These are phyloP conservation scores for Apiotrichum domesticum DNA, from an alignment of 1,284 basidiomycete genomes.

Conservation along the genomic window DNA sequence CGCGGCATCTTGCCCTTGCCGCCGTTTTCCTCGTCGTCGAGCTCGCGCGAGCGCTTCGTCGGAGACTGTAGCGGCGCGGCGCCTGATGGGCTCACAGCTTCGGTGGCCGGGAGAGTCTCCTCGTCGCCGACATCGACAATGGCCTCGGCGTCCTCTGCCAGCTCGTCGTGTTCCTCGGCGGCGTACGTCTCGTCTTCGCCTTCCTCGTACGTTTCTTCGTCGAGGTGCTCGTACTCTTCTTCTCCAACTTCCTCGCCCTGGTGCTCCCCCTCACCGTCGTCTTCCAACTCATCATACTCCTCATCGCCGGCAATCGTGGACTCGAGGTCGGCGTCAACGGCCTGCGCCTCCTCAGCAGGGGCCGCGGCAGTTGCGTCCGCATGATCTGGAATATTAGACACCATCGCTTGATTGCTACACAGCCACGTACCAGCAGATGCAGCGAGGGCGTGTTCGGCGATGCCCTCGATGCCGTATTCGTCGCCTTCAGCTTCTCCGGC, in stretches of 20 bases:
- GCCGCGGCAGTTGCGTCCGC: background rate
- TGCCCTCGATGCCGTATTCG: slow-evolving; percentile 12
- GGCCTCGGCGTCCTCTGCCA: no score
- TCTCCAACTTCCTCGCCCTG: slow-evolving; percentile 1
- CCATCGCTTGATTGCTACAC: no score
- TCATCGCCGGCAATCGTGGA: background rate
- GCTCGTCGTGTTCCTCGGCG: background rate
- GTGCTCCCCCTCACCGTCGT: background rate
- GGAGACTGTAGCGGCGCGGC: background rate
- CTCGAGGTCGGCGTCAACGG: background rate
- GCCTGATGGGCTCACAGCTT: background rate
- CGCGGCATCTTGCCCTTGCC: slow-evolving; percentile 8
- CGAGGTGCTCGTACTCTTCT: slow-evolving; percentile 3
- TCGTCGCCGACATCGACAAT: background rate
- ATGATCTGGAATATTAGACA: background rate
- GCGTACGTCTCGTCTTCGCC: background rate
- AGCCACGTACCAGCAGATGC: slow-evolving; percentile 1
- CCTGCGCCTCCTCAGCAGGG: background rate
- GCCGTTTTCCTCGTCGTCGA: slow-evolving; percentile 6
- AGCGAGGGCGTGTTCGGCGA: slow-evolving; percentile 10
- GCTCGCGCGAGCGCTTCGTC: slow-evolving; percentile 6
- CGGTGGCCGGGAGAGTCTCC: background rate
- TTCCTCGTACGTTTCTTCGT: background rate
- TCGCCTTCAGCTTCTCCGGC: slow-evolving; percentile 1
- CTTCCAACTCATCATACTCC: slow-evolving; percentile 1